These are phyloP conservation scores for Botrytis paeoniae DNA, from an alignment of 2,329 filamentous ascomycete species.

Conservation along the genomic window DNA sequence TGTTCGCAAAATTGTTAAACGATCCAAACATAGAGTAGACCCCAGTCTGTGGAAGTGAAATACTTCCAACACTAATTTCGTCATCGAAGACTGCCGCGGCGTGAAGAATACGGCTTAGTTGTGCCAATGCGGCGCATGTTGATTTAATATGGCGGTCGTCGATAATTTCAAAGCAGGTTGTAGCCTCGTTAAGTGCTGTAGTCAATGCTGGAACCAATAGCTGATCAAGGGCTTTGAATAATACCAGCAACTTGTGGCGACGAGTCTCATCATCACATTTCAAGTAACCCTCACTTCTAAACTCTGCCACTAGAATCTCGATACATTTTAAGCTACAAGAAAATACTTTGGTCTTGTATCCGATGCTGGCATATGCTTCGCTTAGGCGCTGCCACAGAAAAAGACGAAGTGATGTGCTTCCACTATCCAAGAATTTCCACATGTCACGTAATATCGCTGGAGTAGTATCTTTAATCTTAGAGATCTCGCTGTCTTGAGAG, in stretches of 20 bases:
- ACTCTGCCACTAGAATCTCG: slow-evolving; percentile 72
- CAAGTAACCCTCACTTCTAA: slow-evolving; percentile 57
- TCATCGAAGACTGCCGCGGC: slow-evolving; percentile 81
- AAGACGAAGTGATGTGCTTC: slow-evolving; percentile 77
- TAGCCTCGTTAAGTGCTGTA: slow-evolving; percentile 61
- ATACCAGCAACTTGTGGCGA: slow-evolving; percentile 68
- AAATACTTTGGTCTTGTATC: slow-evolving; percentile 82
- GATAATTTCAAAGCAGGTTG: slow-evolving; percentile 75
- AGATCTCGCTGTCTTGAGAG: slow-evolving; percentile 18
- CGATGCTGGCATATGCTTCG: slow-evolving; percentile 81
- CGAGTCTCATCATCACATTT: slow-evolving; percentile 60
- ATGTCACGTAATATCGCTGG: slow-evolving; percentile 63
- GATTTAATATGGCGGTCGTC: slow-evolving; percentile 74
- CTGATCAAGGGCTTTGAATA: slow-evolving; percentile 76
- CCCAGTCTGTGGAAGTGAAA: slow-evolving; percentile 56
- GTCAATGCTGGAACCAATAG: slow-evolving; percentile 69
- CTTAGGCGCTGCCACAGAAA: slow-evolving; percentile 90
- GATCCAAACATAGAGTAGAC: slow-evolving; percentile 42
- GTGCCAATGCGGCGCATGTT: slow-evolving; percentile 68
- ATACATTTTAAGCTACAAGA: slow-evolving; percentile 85
- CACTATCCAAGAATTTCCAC: slow-evolving; percentile 77
- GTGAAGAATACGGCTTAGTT: slow-evolving; percentile 72
- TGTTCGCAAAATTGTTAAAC: slow-evolving; percentile 59
- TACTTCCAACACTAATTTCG: slow-evolving; percentile 74
- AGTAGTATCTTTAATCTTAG: slow-evolving; percentile 31